A percentile compares a stretch with the other conserved stretches of the same genome.
Evolutionary conservation across 257 asterid species (phyloP).

Genomic region (Datura wrightii): DNA sequence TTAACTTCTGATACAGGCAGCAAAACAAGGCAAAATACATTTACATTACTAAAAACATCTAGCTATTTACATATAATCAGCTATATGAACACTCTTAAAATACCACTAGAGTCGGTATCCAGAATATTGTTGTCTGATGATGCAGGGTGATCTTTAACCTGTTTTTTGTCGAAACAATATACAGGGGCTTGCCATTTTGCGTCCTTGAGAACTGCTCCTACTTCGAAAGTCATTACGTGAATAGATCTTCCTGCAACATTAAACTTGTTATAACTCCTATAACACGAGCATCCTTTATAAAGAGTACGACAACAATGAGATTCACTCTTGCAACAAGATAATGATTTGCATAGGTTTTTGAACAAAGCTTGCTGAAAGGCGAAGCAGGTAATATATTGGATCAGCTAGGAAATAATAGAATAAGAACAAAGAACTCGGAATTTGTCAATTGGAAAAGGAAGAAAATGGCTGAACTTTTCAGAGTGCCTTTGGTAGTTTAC

Average conservation of each 20-base stretch:
- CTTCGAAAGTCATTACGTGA: slow-evolving; percentile 88
- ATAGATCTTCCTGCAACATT: slow-evolving; percentile 69
- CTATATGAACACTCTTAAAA: slow-evolving; percentile 2
- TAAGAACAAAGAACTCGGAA: background rate
- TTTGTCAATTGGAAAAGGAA: background rate
- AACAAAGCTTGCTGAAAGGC: background rate
- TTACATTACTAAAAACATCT: background rate
- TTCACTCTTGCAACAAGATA: background rate
- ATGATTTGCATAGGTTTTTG: background rate
- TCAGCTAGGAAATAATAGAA: background rate
- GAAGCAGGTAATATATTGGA: background rate
- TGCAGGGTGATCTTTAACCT: background rate
- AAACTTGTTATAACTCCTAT: background rate
- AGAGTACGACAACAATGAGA: background rate
- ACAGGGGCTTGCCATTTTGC: slow-evolving; percentile 78
- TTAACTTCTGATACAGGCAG: background rate
- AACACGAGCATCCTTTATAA: background rate
- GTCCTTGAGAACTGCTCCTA: slow-evolving; percentile 85
- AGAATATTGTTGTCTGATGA: background rate
- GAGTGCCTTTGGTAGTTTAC: background rate
- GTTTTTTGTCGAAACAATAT: slow-evolving; percentile 61
- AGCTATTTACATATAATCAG: background rate
- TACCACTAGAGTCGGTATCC: background rate
- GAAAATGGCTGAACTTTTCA: background rate
- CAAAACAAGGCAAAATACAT: background rate